phyloP scores from a whole-genome alignment of 345 rosid genomes.

The Salix viminalis region DNA sequence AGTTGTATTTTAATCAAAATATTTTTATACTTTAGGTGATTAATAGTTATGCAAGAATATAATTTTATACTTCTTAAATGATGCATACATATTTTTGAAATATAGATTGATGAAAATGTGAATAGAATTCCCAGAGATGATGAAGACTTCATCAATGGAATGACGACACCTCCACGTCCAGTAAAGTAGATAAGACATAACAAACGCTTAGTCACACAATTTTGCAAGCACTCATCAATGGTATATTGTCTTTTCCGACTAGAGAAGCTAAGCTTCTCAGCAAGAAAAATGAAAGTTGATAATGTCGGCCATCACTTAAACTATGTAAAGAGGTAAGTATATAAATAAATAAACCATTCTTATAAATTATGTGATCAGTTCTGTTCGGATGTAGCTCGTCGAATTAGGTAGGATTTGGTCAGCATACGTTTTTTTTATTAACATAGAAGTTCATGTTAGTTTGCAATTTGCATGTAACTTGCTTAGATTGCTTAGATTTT shows the following conservation, averaged over 20 bases:
- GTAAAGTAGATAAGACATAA: conserved; percentile 35
- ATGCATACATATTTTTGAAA: neutral
- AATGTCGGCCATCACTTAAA: conserved; percentile 38
- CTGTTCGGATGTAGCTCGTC: no score
- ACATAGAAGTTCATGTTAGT: no score
- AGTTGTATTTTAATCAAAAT: no score
- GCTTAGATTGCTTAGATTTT: no score
- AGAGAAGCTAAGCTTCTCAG: conserved; percentile 13
- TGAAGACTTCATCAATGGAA: neutral
- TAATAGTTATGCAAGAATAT: no score
- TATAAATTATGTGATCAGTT: no score
- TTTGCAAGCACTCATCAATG: conserved; percentile 2
- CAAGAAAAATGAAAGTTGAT: conserved; percentile 5
- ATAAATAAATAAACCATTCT: no score
- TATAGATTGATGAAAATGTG: neutral
- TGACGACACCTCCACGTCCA: conserved; percentile 2
- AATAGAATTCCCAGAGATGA: no score
- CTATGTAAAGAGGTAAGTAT: neutral
- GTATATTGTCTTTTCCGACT: conserved; percentile 12
- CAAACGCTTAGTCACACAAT: conserved; percentile 15
- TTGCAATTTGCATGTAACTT: no score
- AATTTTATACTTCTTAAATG: neutral
- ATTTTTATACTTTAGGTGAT: no score
- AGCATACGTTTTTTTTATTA: no score
- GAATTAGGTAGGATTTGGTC: no score